Evolutionary conservation across 768 basidiomycete genomes (phyloP).

Genomic region (Gymnopilus dilepis): DNA sequence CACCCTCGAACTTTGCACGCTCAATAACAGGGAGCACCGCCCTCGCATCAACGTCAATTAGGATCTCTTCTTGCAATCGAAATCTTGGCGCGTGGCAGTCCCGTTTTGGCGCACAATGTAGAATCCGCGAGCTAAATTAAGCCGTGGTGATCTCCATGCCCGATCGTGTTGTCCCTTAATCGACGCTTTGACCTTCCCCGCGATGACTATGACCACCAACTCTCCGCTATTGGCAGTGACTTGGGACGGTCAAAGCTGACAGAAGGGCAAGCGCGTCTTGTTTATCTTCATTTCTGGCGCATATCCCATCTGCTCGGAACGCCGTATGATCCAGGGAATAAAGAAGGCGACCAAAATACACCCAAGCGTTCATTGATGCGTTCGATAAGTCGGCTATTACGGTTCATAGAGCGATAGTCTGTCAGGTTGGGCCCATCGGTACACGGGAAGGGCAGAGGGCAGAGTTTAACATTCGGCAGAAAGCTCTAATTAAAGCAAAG

Average conservation of each 20-base stretch:
- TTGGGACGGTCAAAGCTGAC: background rate
- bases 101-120: conserved; percentile 9
- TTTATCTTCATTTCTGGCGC: background rate
- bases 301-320: background rate
- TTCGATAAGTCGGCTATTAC: conserved; percentile 28
- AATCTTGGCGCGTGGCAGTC: conserved; percentile 5
- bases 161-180: conserved; percentile 21
- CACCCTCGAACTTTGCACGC: background rate
- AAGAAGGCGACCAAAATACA: background rate
- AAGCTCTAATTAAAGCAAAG: conserved; percentile 18
- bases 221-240: background rate
- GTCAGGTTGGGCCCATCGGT: conserved; percentile 7
- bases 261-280: background rate
- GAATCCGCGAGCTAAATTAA: conserved; percentile 21
- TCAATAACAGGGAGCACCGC: background rate
- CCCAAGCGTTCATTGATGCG: conserved; percentile 18
- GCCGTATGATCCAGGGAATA: background rate
- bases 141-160: conserved; percentile 20
- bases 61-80: background rate
- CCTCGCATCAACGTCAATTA: background rate
- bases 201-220: background rate
- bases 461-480: conserved; percentile 16
- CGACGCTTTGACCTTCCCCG: background rate
- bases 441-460: conserved; percentile 16
- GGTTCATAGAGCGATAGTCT: conserved; percentile 14